Base-by-base conservation (phyloP, 1,139 yeast species). In the Sugiyamaella paludigena region DNA sequence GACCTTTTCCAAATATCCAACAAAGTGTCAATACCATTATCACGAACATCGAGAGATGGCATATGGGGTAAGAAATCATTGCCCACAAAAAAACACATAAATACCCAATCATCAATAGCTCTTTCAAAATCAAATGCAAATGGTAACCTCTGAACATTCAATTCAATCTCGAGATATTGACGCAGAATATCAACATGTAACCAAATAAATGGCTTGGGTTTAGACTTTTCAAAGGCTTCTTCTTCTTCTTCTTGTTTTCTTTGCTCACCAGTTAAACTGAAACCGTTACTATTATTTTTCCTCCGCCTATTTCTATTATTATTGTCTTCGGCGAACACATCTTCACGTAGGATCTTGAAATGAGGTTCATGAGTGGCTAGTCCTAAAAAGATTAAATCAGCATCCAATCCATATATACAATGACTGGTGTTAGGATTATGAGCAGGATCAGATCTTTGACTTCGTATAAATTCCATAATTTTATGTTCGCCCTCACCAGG, bases 401-500 rank as follows among this genome's bases (percentile, higher is more conserved):
- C 98, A 74, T 94, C 99, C 60, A 94, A 77, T 48, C 99, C 99
- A 65, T 94, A 94, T 51, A 94, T 87, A 74, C 98, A 92, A 65
- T 94, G 99, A 63, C 92, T 81, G 16, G 92, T 81, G 64, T 92
- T 88, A 42, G 95, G 86, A 64, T 91, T 80, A 62, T 88, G 87
- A 43, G 77, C 78, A 0, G 83, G 80, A 58, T 83, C 87, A 11
- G 87, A 77, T 59, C 95, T 82, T 68, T 84, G 84, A 40, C 83
- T 76, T 68, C 98, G 80, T 56, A 94, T 88, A 63, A 83, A 94
- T 61, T 87, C 88, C 98, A 92, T 92, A 60, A 92, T 88, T 67
- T 92, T 92, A 72, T 92, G 98, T 72, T 94, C 98, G 66, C 99
- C 99, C 76, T 94, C 98, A 56, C 99, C 99, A 2, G 99, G 99